Evolutionary conservation across 371 early-diverging fungal genomes (phyloP).

Genomic region (Coemansia sp.): DNA sequence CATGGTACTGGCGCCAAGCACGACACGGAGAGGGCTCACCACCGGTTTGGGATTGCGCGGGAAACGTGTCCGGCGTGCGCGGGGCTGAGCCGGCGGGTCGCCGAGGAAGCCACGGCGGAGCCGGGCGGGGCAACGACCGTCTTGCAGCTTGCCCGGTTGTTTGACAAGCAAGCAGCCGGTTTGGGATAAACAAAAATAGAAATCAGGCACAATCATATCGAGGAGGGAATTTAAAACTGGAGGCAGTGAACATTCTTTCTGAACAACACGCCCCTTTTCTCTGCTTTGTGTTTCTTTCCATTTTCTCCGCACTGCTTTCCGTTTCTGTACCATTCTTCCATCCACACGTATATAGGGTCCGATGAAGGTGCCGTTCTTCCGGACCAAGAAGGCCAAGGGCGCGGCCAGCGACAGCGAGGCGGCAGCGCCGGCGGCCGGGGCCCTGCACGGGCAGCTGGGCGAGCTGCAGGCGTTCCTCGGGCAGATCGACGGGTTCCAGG

Average conservation of each 20-base stretch:
- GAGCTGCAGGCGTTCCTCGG: constrained; percentile 36
- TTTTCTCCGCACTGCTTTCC: constrained; percentile 2
- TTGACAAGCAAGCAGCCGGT: constrained; percentile 13
- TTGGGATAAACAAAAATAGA: constrained; percentile 1
- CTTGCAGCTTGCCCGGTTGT: constrained; percentile 37
- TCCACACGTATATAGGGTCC: not conserved
- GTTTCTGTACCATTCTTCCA: not conserved
- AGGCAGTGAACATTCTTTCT: constrained; percentile 1
- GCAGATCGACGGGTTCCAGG: constrained; percentile 31
- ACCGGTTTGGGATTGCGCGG: not conserved
- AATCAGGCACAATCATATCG: not conserved
- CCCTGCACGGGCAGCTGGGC: constrained; percentile 10
- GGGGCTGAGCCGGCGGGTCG: not conserved
- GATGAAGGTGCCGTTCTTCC: constrained; percentile 46
- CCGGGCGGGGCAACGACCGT: constrained; percentile 17
- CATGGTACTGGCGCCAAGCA: constrained; percentile 5
- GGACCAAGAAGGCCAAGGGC: constrained; percentile 11
- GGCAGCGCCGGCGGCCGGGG: not conserved
- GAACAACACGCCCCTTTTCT: not conserved
- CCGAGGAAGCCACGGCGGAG: not conserved
- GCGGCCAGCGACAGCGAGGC: constrained; percentile 1
- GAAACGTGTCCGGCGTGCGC: constrained; percentile 8
- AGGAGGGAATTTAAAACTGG: not conserved
- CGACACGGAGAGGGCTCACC: not conserved
- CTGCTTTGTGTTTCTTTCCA: not conserved